Evolutionary conservation across 192 early-diverging fungal species (phyloP).

Genomic region (Backusella mclennaniae): DNA sequence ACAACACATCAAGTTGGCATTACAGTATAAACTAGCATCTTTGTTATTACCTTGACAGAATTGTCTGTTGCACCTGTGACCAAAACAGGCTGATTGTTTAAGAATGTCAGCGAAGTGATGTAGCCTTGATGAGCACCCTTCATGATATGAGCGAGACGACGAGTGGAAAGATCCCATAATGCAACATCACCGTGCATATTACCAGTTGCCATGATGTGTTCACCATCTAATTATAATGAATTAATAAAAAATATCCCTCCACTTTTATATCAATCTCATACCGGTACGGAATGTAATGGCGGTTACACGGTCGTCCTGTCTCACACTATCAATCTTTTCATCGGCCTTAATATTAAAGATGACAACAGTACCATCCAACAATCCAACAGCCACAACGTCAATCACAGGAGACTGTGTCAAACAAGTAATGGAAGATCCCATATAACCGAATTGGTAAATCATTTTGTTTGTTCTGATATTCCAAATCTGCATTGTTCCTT

Average conservation of each 20-base stretch:
- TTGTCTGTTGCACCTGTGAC: conserved; percentile 90
- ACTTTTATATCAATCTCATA: conserved; percentile 16
- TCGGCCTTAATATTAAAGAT: conserved; percentile 87
- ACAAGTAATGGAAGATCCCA: conserved; percentile 74
- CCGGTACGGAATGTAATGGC: conserved; percentile 88
- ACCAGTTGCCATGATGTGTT: conserved; percentile 87
- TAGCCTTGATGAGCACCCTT: conserved; percentile 83
- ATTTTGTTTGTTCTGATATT: conserved; percentile 82
- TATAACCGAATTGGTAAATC: conserved; percentile 78
- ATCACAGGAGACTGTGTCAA: conserved; percentile 87
- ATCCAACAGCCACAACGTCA: conserved; percentile 91
- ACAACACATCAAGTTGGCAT: neutral
- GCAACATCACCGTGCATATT: conserved; percentile 86
- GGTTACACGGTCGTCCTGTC: conserved; percentile 89
- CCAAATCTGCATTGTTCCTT: conserved; percentile 93
- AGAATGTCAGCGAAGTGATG: conserved; percentile 76
- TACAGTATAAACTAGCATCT: neutral
- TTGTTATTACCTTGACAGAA: conserved; percentile 66
- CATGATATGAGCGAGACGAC: conserved; percentile 73
- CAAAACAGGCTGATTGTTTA: conserved; percentile 82
- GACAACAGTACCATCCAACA: conserved; percentile 82
- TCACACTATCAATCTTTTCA: conserved; percentile 68
- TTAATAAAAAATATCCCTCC: neutral
- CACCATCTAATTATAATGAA: conserved; percentile 57
- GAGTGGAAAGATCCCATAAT: conserved; percentile 88